phyloP scores from a whole-genome alignment of 176 grass and related monocot species.

The Oryza coarctata region DNA sequence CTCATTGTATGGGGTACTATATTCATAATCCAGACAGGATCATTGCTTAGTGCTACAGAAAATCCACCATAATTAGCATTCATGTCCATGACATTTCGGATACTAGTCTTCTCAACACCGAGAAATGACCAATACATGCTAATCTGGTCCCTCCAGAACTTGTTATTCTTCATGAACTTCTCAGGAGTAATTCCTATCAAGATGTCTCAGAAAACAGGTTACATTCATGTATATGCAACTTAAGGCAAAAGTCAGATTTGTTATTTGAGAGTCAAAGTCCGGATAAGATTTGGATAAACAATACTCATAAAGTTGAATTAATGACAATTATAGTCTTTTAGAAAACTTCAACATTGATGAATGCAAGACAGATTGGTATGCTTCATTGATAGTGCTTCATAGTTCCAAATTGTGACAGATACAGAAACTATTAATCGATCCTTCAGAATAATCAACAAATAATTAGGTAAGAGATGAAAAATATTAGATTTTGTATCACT shows the following conservation, averaged over 20 bases:
- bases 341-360: background rate
- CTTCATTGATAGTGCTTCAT: background rate
- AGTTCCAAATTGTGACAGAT: background rate
- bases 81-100: conserved; percentile 97
- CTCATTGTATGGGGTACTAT: conserved; percentile 69
- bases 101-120: conserved; percentile 52
- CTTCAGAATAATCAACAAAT: background rate
- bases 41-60: conserved; percentile 66
- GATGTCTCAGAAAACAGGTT: conserved; percentile 35
- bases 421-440: background rate
- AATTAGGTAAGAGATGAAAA: background rate
- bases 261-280: background rate
- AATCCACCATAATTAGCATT: conserved; percentile 93
- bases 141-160: conserved; percentile 82
- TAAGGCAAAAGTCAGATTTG: background rate
- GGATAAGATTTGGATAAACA: background rate
- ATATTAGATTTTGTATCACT: background rate
- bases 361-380: background rate
- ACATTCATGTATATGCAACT: conserved; percentile 26
- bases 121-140: conserved; percentile 80
- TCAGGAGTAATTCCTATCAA: conserved; percentile 71
- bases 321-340: background rate
- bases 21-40: conserved; percentile 92
- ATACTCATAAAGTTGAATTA: background rate
- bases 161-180: conserved; percentile 58